phyloP scores from a whole-genome alignment of 345 rosid genomes.

The Linum lewisii region DNA sequence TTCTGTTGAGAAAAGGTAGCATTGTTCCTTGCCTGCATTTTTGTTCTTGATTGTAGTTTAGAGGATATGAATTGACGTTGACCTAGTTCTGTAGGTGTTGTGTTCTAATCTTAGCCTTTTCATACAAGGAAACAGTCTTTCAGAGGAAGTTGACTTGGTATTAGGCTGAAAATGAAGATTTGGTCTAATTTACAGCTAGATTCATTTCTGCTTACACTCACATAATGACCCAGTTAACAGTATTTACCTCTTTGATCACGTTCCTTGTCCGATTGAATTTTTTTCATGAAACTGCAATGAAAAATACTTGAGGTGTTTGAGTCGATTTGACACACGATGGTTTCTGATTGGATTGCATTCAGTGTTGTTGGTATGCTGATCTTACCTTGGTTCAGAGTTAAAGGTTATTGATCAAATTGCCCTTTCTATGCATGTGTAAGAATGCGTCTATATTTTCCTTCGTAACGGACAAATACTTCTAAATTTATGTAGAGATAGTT shows the following conservation, averaged over 20 bases:
- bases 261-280: not conserved
- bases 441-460: not conserved
- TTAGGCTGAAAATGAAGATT: not conserved
- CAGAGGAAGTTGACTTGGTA: not conserved
- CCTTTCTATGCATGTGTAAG: not conserved
- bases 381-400: not conserved
- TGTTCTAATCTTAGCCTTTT: not conserved
- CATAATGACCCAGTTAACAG: not conserved
- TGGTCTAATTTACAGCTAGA: not conserved
- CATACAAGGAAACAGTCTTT: not conserved
- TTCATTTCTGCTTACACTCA: not conserved
- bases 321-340: not conserved
- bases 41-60: not conserved
- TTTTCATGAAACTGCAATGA: not conserved
- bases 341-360: slow-evolving; percentile 2
- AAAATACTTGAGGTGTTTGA: not conserved
- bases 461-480: not conserved
- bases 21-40: not conserved
- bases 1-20: not conserved
- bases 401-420: not conserved
- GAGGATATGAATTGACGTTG: not conserved
- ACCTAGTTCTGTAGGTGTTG: not conserved
- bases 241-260: not conserved
- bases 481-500: not conserved
- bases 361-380: not conserved